Conservation (phyloP, 2,329 filamentous ascomycete genomes). For the Endoconidiophora polonica region DNA sequence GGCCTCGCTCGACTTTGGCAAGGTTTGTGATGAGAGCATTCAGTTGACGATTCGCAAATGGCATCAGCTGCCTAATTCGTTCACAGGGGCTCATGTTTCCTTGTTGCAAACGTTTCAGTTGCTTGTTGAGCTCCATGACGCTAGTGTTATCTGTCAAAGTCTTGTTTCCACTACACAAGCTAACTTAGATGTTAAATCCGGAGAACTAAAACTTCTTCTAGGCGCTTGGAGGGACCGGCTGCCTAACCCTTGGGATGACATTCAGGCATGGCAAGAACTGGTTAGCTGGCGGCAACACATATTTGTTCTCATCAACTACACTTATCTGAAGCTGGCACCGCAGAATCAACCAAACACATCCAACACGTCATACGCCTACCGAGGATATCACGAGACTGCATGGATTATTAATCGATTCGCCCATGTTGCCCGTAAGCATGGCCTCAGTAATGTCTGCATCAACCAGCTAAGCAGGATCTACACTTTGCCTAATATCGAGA, state of each 20-base stretch:
- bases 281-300: conserved; percentile 99
- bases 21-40: conserved; percentile 89
- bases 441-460: conserved; percentile 91
- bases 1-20: conserved; percentile 57
- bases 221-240: conserved; percentile 90
- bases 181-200: conserved; percentile 87
- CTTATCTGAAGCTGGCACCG: conserved; percentile 73
- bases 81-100: conserved; percentile 90
- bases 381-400: conserved; percentile 94
- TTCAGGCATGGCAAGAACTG: conserved; percentile 96
- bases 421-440: conserved; percentile 93
- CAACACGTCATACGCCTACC: conserved; percentile 87
- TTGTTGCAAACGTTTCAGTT: conserved; percentile 96
- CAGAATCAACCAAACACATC: conserved; percentile 59
- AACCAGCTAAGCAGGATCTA: conserved; percentile 95
- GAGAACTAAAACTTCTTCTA: conserved; percentile 83
- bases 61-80: conserved; percentile 88
- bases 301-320: conserved; percentile 90
- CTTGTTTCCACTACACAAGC: conserved; percentile 64
- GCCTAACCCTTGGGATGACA: conserved; percentile 98
- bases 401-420: conserved; percentile 99
- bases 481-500: conserved; percentile 96
- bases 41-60: conserved; percentile 95
- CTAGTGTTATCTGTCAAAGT: conserved; percentile 88
- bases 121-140: conserved; percentile 90